These are phyloP conservation scores for Blastobotrys chiropterorum DNA, from an alignment of 805 yeast genomes.

Conservation along the genomic window DNA sequence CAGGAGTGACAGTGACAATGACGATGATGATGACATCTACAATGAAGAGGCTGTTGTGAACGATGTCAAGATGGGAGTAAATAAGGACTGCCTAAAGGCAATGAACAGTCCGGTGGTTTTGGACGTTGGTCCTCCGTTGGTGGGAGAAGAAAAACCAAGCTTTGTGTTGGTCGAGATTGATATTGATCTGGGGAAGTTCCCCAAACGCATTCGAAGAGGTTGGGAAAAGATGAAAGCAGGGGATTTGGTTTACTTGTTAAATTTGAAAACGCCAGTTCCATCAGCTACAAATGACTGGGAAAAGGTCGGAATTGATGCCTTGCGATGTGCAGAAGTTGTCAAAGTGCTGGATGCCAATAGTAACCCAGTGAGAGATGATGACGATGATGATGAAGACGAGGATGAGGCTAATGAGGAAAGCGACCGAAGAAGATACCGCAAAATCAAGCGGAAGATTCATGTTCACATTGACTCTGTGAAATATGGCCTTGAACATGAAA, in stretches of 20 bases:
- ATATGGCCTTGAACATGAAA: slow-evolving; percentile 10
- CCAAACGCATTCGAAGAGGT: background rate
- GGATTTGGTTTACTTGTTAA: slow-evolving; percentile 11
- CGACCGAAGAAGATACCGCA: slow-evolving; percentile 2
- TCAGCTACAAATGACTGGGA: slow-evolving; percentile 10
- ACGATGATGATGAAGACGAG: background rate
- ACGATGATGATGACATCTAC: background rate
- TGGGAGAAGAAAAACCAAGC: background rate
- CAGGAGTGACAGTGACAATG: background rate
- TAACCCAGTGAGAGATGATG: slow-evolving; percentile 7
- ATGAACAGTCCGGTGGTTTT: background rate
- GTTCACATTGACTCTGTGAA: slow-evolving; percentile 22
- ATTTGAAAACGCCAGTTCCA: slow-evolving; percentile 15
- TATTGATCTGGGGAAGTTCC: background rate
- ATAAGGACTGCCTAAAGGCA: background rate
- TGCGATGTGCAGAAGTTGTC: slow-evolving; percentile 25
- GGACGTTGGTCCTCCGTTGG: background rate
- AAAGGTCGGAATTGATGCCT: slow-evolving; percentile 19
- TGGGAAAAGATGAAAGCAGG: background rate
- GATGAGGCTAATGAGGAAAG: background rate
- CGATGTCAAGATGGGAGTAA: background rate
- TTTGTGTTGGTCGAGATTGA: background rate
- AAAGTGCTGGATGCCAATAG: slow-evolving; percentile 21
- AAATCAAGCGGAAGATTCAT: slow-evolving; percentile 15
- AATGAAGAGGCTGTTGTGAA: background rate